Percentiles rank a stretch among this genome's conserved stretches.
Evolutionary conservation across 1,284 basidiomycete species (phyloP).

Genomic region (Moesziomyces parantarcticus): DNA sequence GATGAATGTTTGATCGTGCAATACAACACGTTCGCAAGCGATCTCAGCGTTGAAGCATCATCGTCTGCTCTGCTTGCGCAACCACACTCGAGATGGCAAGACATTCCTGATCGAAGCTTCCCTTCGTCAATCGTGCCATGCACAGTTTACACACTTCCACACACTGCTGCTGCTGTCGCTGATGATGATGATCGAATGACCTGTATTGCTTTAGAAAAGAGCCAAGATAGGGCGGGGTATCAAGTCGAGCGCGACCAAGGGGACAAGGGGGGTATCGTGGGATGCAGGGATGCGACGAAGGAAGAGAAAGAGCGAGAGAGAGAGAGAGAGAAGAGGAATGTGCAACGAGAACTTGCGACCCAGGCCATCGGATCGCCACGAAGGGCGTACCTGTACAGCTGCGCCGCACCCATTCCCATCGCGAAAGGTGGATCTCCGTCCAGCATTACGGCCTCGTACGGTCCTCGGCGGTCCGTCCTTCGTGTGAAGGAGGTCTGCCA

Average conservation of each 20-base stretch:
- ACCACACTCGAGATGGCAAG: too few species aligned
- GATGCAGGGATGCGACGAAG: background rate
- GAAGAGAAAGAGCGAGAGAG: background rate
- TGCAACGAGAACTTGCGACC: slow-evolving; percentile 57
- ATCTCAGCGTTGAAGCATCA: too few species aligned
- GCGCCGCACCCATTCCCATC: slow-evolving; percentile 57
- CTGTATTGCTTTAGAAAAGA: too few species aligned
- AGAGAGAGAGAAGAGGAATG: slow-evolving; percentile 13
- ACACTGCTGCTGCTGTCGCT: too few species aligned
- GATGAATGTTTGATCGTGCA: too few species aligned
- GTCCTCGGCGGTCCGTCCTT: slow-evolving; percentile 42
- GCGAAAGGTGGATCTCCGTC: slow-evolving; percentile 41
- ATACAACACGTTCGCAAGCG: too few species aligned
- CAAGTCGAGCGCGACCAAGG: too few species aligned
- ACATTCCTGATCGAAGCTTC: too few species aligned
- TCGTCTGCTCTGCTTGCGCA: too few species aligned
- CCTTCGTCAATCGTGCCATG: accelerated
- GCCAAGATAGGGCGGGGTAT: too few species aligned
- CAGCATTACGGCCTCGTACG: slow-evolving; percentile 57
- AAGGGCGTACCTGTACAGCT: slow-evolving; percentile 36
- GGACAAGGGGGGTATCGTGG: background rate
- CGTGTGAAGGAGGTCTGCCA: slow-evolving; percentile 18
- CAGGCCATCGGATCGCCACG: slow-evolving; percentile 44
- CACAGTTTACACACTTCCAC: too few species aligned
- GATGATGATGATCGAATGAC: too few species aligned